A percentile compares a stretch with the other conserved stretches of the same genome.
phyloP scores from a whole-genome alignment of 2,329 filamentous ascomycete species.

The Madurella mycetomatis region DNA sequence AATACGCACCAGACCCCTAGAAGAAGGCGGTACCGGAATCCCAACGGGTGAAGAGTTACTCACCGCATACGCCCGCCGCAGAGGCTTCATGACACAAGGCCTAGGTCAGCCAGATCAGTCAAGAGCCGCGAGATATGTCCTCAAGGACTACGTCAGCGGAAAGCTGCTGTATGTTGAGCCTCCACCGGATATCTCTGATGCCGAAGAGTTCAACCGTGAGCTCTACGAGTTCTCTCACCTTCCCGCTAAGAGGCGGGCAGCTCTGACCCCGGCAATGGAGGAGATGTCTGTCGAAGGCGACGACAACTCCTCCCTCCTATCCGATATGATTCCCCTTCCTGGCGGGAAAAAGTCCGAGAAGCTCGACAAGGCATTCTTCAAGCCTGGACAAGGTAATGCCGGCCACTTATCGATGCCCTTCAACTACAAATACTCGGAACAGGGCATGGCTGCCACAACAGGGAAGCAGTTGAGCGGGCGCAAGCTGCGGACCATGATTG shows the following conservation, averaged over 20 bases:
- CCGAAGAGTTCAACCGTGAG: conserved; percentile 76
- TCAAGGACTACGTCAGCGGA: conserved; percentile 97
- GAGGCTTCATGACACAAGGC: conserved; percentile 87
- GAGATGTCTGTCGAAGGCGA: conserved; percentile 30
- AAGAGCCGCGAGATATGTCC: conserved; percentile 77
- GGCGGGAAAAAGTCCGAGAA: conserved; percentile 69
- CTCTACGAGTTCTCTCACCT: conserved; percentile 81
- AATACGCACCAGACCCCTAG: conserved; percentile 71
- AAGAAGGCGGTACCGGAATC: conserved; percentile 87
- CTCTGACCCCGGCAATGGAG: conserved; percentile 51
- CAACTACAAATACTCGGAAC: conserved; percentile 82
- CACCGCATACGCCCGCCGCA: conserved; percentile 76
- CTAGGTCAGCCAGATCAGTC: conserved; percentile 91
- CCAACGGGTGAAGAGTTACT: conserved; percentile 84
- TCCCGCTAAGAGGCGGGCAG: conserved; percentile 71
- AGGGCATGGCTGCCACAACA: conserved; percentile 50
- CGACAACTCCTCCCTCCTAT: conserved; percentile 34
- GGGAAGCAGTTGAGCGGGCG: conserved; percentile 72
- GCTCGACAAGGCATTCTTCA: conserved; percentile 90
- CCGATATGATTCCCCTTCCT: conserved; percentile 48
- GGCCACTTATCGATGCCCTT: conserved; percentile 77
- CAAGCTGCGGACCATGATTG: conserved; percentile 75
- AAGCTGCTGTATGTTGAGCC: conserved; percentile 91
- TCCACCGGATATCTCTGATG: conserved; percentile 68
- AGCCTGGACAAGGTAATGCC: conserved; percentile 53